Evolutionary conservation across 352 stramenopile genomes (phyloP), one percentile per base, ranked within the genome.

Genomic region (Phytopythium mirpurense): DNA sequence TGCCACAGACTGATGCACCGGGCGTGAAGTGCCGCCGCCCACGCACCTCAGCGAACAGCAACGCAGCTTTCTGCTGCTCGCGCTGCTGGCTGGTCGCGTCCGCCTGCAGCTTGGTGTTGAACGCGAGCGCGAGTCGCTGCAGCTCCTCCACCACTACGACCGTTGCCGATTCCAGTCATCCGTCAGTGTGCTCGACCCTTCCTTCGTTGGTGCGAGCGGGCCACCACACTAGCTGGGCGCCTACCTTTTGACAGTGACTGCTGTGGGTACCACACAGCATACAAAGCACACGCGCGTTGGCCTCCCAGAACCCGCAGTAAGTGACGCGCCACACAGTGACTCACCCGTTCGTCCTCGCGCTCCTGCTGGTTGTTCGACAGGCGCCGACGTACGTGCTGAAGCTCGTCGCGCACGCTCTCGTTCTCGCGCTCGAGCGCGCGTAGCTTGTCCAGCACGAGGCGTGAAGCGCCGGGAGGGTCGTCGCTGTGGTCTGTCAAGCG

Each of bases 21-120:
- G n/a, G n/a, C n/a, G n/a, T n/a, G n/a, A n/a, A n/a, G n/a, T n/a
- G n/a, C n/a, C n/a, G n/a, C n/a, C n/a, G n/a, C n/a, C 14, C 21
- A 27, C 40, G 0, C 21, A 70, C 65, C 60, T 91, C 81, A 5
- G 78, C 81, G 51, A 91, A 89, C 6, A 91, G 54, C 18, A 89
- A 59, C 9, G 78, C 75, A 11, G 68, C 63, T 27, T 91, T 91
- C 42, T 89, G 74, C 24, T 89, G 76, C 46, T 89, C 76, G 8
- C 69, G 75, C 51, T 88, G 76, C 47, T 87, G 67, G 40, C 61
- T 67, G 11, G 58, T 54, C 24, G 53, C 56, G 42, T 91, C 81
- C 23, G 69, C 55, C 43, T 91, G 78, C 10, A 75, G 34, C 54
- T 91, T 89, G 50, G 32, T 56, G 40, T 78, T 81, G 54, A 91